Base-by-base conservation (phyloP, 768 basidiomycete species). In the Hypholoma sublateritium region DNA sequence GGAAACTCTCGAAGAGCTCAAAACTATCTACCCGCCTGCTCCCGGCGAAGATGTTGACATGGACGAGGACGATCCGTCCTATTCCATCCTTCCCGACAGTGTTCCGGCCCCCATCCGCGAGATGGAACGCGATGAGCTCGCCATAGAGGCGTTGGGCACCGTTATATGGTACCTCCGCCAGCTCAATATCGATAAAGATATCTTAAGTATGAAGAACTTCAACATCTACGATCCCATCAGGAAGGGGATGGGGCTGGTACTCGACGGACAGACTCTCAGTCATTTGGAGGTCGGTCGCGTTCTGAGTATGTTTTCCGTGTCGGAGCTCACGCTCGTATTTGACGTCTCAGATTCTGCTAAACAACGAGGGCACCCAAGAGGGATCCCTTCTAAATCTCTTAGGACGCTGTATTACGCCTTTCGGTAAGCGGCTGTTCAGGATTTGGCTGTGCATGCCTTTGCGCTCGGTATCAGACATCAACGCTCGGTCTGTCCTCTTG, bases 161-260 rank as follows among this genome's bases (percentile, higher is more conserved):
- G 89, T 98, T 89, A 85, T 96, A 42, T 98, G 93, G 91, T 94
- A 61, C 49, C 82, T 98, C 13, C 86, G 90, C 36, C 91, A 93
- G 59, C 81, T 99, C 39, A 98, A 98, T 67, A 93, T 98, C 60
- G 96, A 95, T 74, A 91, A 93, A 67, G 95, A 98, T 61, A 86
- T 99, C 54, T 71, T 99, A 65, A 91, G 87, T 53, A 95, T 97
- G 89, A 90, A 86, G 74, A 98, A 98, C 68, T 99, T 99, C 80
- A 95, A 98, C 63, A 80, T 97, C 37, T 97, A 96, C 67, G 94
- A 98, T 70, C 97, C 97, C 0, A 93, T 98, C 84, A 88, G 89
- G 68, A 81, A 82, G 58, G 95, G 94, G n/a, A 80, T 87, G 67
- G 91, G 87, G 24, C 73, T 98, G 54, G 81, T 91, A 0, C 78